These are phyloP conservation scores for Oryza brachyantha DNA, from an alignment of 176 grass and related monocot genomes.

Conservation along the genomic window DNA sequence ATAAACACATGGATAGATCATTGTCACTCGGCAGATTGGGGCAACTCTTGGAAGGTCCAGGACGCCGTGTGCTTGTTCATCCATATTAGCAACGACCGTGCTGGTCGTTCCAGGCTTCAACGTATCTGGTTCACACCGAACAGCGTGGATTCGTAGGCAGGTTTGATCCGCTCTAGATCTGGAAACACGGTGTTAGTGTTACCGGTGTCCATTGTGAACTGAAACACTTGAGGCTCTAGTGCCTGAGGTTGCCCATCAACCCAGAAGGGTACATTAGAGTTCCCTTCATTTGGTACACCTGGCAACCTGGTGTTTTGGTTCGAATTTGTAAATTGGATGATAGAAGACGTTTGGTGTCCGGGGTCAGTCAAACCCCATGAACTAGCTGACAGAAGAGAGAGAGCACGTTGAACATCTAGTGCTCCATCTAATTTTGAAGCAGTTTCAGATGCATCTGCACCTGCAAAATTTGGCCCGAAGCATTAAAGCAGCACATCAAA, in stretches of 20 bases:
- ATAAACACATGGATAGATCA: not conserved
- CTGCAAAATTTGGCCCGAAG: conserved; percentile 12
- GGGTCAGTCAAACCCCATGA: conserved; percentile 1
- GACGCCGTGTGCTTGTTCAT: not conserved
- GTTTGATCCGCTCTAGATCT: not conserved
- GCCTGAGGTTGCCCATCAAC: not conserved
- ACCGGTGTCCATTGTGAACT: not conserved
- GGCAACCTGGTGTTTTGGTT: not conserved
- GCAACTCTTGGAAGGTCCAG: not conserved
- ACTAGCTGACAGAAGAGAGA: conserved; percentile 75
- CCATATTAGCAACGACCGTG: not conserved
- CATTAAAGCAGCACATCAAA: not conserved
- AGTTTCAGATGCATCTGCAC: conserved; percentile 25
- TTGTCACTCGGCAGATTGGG: not conserved
- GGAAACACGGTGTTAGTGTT: not conserved
- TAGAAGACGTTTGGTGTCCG: not conserved
- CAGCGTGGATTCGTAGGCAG: not conserved
- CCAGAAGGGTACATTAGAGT: not conserved
- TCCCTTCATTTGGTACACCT: not conserved
- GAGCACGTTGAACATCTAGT: conserved; percentile 52
- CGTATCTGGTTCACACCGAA: not conserved
- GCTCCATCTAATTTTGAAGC: conserved; percentile 57
- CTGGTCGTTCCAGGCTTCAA: not conserved
- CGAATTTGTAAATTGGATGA: not conserved
- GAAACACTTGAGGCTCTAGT: not conserved